A percentile compares a stretch with the other conserved stretches of the same genome.
Conservation (phyloP, 1,284 basidiomycete species). For the Ganoderma sp. region DNA sequence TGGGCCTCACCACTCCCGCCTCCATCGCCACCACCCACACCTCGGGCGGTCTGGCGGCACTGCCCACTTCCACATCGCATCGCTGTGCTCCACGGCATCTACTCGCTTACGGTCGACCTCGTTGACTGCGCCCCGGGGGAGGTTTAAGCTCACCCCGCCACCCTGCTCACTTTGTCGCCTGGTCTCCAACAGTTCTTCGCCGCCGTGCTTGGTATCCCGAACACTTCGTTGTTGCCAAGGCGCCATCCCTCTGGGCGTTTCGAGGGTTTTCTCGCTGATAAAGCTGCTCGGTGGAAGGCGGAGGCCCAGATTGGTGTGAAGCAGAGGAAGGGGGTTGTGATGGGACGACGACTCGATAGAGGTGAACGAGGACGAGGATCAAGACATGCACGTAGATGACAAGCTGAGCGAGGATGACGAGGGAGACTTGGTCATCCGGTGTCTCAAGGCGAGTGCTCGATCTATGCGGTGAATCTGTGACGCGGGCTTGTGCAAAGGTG, state of each 20-base stretch:
- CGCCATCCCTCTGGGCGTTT: conserved; percentile 71
- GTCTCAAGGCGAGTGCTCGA: conserved; percentile 65
- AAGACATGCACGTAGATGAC: conserved; percentile 43
- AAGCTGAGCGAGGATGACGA: conserved; percentile 59
- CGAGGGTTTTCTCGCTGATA: conserved; percentile 70
- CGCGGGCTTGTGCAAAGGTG: conserved; percentile 12
- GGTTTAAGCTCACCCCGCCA: no score
- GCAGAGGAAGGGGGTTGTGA: conserved; percentile 69
- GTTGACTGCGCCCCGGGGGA: no score
- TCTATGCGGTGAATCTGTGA: background rate
- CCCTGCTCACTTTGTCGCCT: no score
- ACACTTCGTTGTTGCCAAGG: conserved; percentile 44
- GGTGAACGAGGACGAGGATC: conserved; percentile 62
- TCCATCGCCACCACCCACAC: no score
- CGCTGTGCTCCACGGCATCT: no score
- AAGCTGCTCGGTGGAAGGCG: conserved; percentile 73
- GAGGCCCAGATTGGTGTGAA: conserved; percentile 67
- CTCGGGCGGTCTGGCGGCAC: no score
- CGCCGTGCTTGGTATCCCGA: no score
- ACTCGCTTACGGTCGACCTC: no score
- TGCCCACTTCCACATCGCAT: no score
- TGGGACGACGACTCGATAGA: conserved; percentile 73
- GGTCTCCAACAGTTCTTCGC: no score
- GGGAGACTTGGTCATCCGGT: conserved; percentile 73
- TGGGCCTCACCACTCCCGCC: no score